phyloP scores from a whole-genome alignment of 768 basidiomycete genomes.

The Xerocomellus chrysenteron region DNA sequence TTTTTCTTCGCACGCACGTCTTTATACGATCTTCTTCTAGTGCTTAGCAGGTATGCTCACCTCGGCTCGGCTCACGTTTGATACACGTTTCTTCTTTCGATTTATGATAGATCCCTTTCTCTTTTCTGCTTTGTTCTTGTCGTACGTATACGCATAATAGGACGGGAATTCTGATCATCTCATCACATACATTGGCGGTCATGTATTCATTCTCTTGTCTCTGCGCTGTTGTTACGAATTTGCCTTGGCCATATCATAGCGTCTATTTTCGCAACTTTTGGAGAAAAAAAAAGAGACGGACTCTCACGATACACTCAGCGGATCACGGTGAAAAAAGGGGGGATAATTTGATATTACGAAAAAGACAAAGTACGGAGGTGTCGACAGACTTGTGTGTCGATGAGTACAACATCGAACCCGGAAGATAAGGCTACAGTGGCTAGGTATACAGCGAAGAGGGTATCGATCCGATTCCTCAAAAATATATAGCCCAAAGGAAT shows the following conservation, averaged over 20 bases:
- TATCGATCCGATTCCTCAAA: slow-evolving; percentile 16
- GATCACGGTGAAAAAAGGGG: background rate
- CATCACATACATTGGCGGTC: slow-evolving; percentile 8
- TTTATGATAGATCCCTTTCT: slow-evolving; percentile 8
- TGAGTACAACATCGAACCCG: background rate
- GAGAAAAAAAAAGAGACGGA: background rate
- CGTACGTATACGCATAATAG: slow-evolving; percentile 23
- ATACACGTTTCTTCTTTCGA: background rate
- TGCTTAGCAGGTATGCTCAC: slow-evolving; percentile 10
- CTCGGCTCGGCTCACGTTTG: slow-evolving; percentile 11
- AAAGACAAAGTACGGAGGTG: background rate
- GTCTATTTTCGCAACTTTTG: background rate
- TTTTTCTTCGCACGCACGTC: background rate
- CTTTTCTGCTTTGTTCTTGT: slow-evolving; percentile 11
- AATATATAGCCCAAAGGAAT: slow-evolving; percentile 5
- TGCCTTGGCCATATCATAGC: background rate
- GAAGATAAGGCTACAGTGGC: slow-evolving; percentile 38
- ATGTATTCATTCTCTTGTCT: background rate
- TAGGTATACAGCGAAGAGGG: slow-evolving; percentile 35
- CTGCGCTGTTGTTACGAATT: background rate
- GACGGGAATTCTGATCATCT: slow-evolving; percentile 27
- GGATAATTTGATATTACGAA: background rate
- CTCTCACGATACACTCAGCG: too few relatives aligned
- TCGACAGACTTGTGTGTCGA: background rate
- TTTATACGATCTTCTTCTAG: slow-evolving; percentile 1